These are phyloP conservation scores for Naegleria gruberi DNA, from an alignment of 208 protist species.

Conservation along the genomic window DNA sequence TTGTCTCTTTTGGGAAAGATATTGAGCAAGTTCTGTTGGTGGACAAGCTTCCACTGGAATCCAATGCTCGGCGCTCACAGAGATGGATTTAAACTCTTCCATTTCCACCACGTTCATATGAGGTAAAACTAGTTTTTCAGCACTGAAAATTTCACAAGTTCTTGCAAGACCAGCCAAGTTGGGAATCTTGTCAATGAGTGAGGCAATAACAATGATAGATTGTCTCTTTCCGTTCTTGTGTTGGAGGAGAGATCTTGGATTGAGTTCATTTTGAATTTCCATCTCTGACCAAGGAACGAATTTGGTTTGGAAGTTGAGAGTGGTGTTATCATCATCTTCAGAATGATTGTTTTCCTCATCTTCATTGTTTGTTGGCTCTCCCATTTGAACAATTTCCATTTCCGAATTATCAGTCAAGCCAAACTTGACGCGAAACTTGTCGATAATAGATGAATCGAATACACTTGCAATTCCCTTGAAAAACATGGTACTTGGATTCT, in stretches of 20 bases:
- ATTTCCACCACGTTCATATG: constrained; percentile 65
- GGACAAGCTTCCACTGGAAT: constrained; percentile 63
- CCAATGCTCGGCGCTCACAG: constrained; percentile 74
- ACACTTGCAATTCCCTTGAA: background rate
- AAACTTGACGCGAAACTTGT: background rate
- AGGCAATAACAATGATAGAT: constrained; percentile 65
- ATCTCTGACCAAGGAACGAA: constrained; percentile 66
- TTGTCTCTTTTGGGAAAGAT: constrained; percentile 51
- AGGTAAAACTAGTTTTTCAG: constrained; percentile 62
- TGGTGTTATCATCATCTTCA: background rate
- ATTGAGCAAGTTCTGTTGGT: constrained; percentile 48
- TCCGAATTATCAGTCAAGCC: background rate
- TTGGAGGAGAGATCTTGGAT: constrained; percentile 54
- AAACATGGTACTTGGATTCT: background rate
- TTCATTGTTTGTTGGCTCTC: background rate
- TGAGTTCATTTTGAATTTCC: constrained; percentile 73
- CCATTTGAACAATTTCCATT: background rate
- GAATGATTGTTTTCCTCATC: background rate
- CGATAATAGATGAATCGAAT: background rate
- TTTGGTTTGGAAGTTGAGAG: constrained; percentile 65
- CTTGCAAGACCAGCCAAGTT: constrained; percentile 74
- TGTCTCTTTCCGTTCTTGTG: constrained; percentile 39
- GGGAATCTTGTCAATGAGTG: constrained; percentile 68
- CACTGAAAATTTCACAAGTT: constrained; percentile 71
- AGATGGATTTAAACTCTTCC: constrained; percentile 69